phyloP scores from a whole-genome alignment of 2,329 filamentous ascomycete genomes.

The Cladosporium austrohemisphaericum region DNA sequence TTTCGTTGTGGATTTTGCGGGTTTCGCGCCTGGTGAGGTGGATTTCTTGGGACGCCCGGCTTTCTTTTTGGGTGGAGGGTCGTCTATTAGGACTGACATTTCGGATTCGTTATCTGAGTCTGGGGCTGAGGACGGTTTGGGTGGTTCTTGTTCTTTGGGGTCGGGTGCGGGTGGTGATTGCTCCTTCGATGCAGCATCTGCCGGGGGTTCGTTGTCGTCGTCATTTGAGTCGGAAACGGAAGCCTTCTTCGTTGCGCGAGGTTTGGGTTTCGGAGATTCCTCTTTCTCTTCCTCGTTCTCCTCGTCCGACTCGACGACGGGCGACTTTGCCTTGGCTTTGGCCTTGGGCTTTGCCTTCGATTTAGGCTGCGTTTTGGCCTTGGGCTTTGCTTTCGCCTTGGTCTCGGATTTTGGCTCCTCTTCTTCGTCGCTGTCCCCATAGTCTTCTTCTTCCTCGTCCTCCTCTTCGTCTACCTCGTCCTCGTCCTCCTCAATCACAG shows the following conservation, averaged over 20 bases:
- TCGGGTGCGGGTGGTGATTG: constrained; percentile 9
- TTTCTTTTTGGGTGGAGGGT: constrained; percentile 61
- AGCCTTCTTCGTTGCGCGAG: background rate
- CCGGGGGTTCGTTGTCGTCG: constrained; percentile 15
- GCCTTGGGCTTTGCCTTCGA: constrained; percentile 15
- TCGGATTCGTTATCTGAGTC: constrained; percentile 50
- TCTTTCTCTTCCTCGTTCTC: constrained; percentile 21
- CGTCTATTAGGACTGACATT: constrained; percentile 74
- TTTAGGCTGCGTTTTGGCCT: constrained; percentile 11
- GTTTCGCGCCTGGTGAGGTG: constrained; percentile 32
- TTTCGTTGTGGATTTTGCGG: constrained; percentile 40
- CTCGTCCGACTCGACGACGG: constrained; percentile 13
- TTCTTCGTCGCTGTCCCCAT: constrained; percentile 5
- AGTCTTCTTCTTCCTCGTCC: constrained; percentile 6
- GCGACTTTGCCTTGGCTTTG: background rate
- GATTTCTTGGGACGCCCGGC: constrained; percentile 37
- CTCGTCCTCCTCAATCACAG: constrained; percentile 8
- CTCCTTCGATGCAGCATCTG: constrained; percentile 1
- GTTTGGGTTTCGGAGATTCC: constrained; percentile 16
- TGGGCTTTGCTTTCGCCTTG: constrained; percentile 17
- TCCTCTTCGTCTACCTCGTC: constrained; percentile 7
- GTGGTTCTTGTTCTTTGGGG: constrained; percentile 14
- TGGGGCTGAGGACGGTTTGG: constrained; percentile 4
- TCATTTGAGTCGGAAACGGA: constrained; percentile 9
- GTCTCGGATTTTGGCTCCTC: constrained; percentile 13